A percentile compares a stretch with the other conserved stretches of the same genome.
Evolutionary conservation across 495 filamentous ascomycete genomes (phyloP).

Genomic region (Diplogelasinospora grovesii): DNA sequence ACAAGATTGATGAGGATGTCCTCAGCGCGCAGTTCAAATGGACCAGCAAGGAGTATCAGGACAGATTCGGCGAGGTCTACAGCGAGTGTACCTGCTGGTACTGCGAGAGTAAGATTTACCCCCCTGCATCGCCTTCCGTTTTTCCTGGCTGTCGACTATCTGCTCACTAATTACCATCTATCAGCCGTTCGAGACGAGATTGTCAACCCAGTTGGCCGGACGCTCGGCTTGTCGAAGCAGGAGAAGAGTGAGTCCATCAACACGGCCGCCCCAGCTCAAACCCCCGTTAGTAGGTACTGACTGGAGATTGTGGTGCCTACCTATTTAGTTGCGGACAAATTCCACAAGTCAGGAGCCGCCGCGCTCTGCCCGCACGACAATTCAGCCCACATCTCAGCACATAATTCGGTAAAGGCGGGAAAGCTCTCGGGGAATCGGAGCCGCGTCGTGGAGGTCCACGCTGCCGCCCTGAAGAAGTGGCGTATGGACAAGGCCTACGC

Average conservation of each 20-base stretch:
- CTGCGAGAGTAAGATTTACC: constrained; percentile 55
- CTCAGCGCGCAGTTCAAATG: constrained; percentile 63
- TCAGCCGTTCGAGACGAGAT: constrained; percentile 61
- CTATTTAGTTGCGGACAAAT: constrained; percentile 42
- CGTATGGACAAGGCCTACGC: constrained; percentile 56
- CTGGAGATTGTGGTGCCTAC: constrained; percentile 21
- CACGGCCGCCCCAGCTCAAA: constrained; percentile 15
- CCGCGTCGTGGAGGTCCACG: constrained; percentile 45
- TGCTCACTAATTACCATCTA: neutral
- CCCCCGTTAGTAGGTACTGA: no score
- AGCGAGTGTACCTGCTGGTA: constrained; percentile 88
- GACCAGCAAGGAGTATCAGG: constrained; percentile 65
- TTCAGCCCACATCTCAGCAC: constrained; percentile 66
- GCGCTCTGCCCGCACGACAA: constrained; percentile 47
- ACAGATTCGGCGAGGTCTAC: constrained; percentile 58
- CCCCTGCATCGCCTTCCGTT: no score
- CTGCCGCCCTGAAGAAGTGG: constrained; percentile 35
- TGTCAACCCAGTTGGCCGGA: constrained; percentile 36
- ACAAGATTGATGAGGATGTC: constrained; percentile 64
- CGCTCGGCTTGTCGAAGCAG: constrained; percentile 36
- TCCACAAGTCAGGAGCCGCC: constrained; percentile 48
- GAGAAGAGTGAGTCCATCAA: constrained; percentile 32
- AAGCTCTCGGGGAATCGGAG: constrained; percentile 35
- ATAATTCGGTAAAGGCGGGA: constrained; percentile 46
- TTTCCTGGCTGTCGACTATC: no score